These are phyloP conservation scores for Ilyonectria sp. DNA, from an alignment of 2,329 filamentous ascomycete genomes.

Conservation along the genomic window DNA sequence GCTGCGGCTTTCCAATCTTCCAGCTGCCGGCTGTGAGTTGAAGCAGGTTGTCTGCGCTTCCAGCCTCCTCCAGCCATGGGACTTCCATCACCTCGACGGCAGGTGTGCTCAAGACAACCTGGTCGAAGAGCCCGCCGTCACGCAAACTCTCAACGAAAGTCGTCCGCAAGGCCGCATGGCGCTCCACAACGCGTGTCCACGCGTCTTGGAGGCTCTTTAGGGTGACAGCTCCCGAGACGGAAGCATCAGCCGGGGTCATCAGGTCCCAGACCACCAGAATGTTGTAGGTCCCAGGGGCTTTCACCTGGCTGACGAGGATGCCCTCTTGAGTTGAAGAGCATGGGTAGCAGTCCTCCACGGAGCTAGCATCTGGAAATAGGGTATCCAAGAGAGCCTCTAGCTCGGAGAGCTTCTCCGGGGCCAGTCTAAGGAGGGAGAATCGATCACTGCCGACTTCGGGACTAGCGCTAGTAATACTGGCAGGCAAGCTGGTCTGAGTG, in stretches of 20 bases:
- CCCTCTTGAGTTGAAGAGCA: conserved; percentile 31
- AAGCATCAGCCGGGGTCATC: not conserved
- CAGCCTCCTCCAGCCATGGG: conserved; percentile 5
- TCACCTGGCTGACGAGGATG: conserved; percentile 28
- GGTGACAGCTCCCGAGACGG: not conserved
- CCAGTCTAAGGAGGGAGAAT: conserved; percentile 2
- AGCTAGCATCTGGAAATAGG: not conserved
- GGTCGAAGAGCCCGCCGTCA: conserved; percentile 9
- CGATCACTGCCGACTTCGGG: not conserved
- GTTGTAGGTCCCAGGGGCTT: conserved; percentile 23
- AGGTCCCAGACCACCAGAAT: conserved; percentile 19
- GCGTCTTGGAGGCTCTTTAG: conserved; percentile 11
- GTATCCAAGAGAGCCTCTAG: conserved; percentile 4
- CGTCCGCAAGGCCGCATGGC: conserved; percentile 20
- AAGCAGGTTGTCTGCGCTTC: not conserved
- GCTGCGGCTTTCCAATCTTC: not conserved
- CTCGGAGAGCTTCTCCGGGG: conserved; percentile 1
- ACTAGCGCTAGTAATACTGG: not conserved
- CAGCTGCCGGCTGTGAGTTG: not conserved
- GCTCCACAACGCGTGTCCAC: conserved; percentile 22
- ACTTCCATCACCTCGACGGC: conserved; percentile 10
- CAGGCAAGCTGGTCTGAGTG: conserved; percentile 1
- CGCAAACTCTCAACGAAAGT: conserved; percentile 22
- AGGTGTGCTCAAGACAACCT: conserved; percentile 17
- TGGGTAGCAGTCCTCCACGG: conserved; percentile 25